These are phyloP conservation scores for Tanacetum coccineum DNA, from an alignment of 129 eudicot species.

Conservation along the genomic window DNA sequence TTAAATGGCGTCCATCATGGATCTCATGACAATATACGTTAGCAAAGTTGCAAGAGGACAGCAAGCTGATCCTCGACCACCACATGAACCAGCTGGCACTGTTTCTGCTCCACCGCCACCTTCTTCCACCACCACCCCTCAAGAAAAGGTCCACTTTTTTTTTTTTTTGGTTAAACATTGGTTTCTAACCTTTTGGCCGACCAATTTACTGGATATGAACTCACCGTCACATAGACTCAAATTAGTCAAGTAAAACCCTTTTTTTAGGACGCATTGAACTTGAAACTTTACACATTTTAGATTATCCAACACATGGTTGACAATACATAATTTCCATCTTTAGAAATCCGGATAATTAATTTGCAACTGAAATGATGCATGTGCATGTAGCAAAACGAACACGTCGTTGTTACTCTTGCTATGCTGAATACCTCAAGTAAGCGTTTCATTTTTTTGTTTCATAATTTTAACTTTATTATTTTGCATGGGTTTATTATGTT, in stretches of 20 bases:
- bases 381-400: no score
- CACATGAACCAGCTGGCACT: constrained; percentile 18
- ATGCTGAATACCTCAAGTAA: no score
- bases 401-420: no score
- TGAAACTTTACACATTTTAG: no score
- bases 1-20: background rate
- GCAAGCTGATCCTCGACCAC: constrained; percentile 37
- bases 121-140: constrained; percentile 32
- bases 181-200: background rate
- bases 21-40: constrained; percentile 25
- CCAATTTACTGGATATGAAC: background rate
- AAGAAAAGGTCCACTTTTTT: background rate
- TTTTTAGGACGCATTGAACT: no score
- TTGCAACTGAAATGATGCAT: background rate
- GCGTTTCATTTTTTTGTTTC: no score
- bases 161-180: background rate
- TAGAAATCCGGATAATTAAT: background rate
- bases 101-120: constrained; percentile 43
- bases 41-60: constrained; percentile 40
- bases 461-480: no score
- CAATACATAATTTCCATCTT: background rate
- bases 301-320: background rate
- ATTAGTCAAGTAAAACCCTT: no score
- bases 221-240: no score
- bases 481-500: no score